Percentiles rank a stretch among this genome's conserved stretches.
These are phyloP conservation scores for Ophiognomonia clavigignenti-juglandacearum DNA, from an alignment of 2,329 filamentous ascomycete genomes.

Conservation along the genomic window DNA sequence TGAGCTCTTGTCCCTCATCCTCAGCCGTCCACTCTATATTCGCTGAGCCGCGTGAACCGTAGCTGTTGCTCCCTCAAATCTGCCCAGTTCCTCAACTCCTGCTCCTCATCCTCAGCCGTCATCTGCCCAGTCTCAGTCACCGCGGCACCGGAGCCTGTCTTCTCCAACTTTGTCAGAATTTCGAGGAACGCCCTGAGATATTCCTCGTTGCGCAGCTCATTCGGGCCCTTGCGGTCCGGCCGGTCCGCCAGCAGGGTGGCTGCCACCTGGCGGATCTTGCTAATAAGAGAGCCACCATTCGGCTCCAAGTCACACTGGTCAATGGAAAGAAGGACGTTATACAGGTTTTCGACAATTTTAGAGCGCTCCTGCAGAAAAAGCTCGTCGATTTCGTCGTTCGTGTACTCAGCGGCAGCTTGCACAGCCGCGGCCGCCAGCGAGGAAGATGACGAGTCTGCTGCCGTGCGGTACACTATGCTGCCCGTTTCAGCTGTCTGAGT, in stretches of 20 bases:
- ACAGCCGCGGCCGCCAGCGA: slow-evolving; percentile 32
- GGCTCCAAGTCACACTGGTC: slow-evolving; percentile 81
- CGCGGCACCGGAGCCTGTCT: slow-evolving; percentile 38
- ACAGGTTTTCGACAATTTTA: slow-evolving; percentile 73
- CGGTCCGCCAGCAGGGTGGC: slow-evolving; percentile 67
- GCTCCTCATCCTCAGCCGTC: slow-evolving; percentile 63
- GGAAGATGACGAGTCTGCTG: slow-evolving; percentile 20
- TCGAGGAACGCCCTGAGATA: slow-evolving; percentile 70
- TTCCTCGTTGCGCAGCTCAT: slow-evolving; percentile 58
- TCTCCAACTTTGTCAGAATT: slow-evolving; percentile 69
- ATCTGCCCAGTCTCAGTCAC: slow-evolving; percentile 26
- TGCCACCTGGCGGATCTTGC: slow-evolving; percentile 81
- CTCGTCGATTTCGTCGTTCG: slow-evolving; percentile 60
- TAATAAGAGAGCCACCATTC: slow-evolving; percentile 61
- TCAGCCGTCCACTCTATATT: too few relatives aligned
- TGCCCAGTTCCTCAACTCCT: slow-evolving; percentile 72
- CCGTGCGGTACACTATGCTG: slow-evolving; percentile 30
- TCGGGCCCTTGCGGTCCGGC: slow-evolving; percentile 45
- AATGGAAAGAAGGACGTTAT: slow-evolving; percentile 70
- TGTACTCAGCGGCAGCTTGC: slow-evolving; percentile 37
- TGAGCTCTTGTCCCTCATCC: too few relatives aligned
- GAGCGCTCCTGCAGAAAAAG: slow-evolving; percentile 73
- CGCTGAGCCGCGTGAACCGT: slow-evolving; percentile 34
- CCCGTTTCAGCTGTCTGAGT: slow-evolving; percentile 27
- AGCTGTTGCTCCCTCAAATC: slow-evolving; percentile 74